These are phyloP conservation scores for Pseudozyma sp. DNA, from an alignment of 1,284 basidiomycete genomes.

Conservation along the genomic window DNA sequence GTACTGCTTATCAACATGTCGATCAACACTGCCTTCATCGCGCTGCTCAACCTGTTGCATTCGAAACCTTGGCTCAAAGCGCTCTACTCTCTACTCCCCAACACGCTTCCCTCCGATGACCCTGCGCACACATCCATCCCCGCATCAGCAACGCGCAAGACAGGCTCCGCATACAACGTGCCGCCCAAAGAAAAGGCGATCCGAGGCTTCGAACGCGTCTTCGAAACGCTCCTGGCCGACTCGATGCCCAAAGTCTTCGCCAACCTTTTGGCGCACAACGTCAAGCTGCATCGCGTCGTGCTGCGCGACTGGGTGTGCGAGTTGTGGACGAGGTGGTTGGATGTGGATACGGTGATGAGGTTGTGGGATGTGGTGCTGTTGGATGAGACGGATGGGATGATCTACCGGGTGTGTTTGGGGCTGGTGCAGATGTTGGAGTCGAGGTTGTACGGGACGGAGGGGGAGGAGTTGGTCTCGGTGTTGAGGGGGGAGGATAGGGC, in stretches of 20 bases:
- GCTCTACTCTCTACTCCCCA: constrained; percentile 54
- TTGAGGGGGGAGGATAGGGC: constrained; percentile 57
- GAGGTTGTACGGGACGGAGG: constrained; percentile 60
- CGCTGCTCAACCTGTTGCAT: constrained; percentile 80
- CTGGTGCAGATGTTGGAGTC: constrained; percentile 58
- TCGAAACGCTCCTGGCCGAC: constrained; percentile 89
- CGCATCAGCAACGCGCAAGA: constrained; percentile 5
- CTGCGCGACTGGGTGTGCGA: constrained; percentile 56
- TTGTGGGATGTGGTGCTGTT: constrained; percentile 64
- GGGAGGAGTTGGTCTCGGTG: constrained; percentile 49
- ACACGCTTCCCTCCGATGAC: background rate
- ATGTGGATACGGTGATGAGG: constrained; percentile 59
- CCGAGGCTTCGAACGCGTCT: constrained; percentile 75
- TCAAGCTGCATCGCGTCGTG: constrained; percentile 43
- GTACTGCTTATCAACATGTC: constrained; percentile 91
- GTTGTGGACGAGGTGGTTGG: constrained; percentile 56
- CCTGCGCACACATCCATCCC: background rate
- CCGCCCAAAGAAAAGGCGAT: constrained; percentile 41
- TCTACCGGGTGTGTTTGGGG: constrained; percentile 61
- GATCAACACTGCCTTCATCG: constrained; percentile 79
- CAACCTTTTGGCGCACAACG: constrained; percentile 57
- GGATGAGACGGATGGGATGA: constrained; percentile 56
- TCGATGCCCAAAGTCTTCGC: constrained; percentile 86
- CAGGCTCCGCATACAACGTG: constrained; percentile 6
- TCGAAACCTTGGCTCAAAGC: constrained; percentile 60